Conservation (phyloP, 768 basidiomycete genomes). For the Tylopilus subfusipes region DNA sequence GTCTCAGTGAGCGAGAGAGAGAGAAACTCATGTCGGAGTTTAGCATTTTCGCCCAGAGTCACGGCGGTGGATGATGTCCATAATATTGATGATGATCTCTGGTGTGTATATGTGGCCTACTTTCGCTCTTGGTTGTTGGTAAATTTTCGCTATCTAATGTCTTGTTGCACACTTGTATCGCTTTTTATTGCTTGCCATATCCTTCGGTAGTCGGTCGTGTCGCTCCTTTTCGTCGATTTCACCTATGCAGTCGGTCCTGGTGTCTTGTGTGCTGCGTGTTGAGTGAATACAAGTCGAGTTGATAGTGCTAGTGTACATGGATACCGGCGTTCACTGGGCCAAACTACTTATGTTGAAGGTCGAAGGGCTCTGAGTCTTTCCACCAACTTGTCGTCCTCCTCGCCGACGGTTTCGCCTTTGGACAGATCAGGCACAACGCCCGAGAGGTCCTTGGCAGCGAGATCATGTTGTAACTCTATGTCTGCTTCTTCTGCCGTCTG, state of each 20-base stretch:
- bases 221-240: constrained; percentile 12
- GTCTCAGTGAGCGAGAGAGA: constrained; percentile 47
- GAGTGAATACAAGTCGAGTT: not conserved
- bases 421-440: constrained; percentile 54
- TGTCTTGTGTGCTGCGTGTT: not conserved
- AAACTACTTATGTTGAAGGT: constrained; percentile 58
- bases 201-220: constrained; percentile 9
- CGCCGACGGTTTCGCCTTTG: constrained; percentile 52
- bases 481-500: constrained; percentile 97
- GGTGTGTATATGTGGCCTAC: not conserved
- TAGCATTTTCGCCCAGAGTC: constrained; percentile 48
- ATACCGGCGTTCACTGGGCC: not conserved
- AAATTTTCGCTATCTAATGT: constrained; percentile 28
- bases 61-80: constrained; percentile 18
- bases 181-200: constrained; percentile 19
- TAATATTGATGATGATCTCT: constrained; percentile 3
- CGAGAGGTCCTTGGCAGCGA: constrained; percentile 60
- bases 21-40: constrained; percentile 55
- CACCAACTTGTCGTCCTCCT: constrained; percentile 80
- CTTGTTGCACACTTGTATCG: constrained; percentile 14
- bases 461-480: constrained; percentile 90
- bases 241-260: constrained; percentile 1
- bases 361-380: constrained; percentile 86
- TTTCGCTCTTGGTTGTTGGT: constrained; percentile 17
- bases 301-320: constrained; percentile 10